These are phyloP conservation scores for Pulveroboletus sp. DNA, from an alignment of 768 basidiomycete genomes.

Conservation along the genomic window DNA sequence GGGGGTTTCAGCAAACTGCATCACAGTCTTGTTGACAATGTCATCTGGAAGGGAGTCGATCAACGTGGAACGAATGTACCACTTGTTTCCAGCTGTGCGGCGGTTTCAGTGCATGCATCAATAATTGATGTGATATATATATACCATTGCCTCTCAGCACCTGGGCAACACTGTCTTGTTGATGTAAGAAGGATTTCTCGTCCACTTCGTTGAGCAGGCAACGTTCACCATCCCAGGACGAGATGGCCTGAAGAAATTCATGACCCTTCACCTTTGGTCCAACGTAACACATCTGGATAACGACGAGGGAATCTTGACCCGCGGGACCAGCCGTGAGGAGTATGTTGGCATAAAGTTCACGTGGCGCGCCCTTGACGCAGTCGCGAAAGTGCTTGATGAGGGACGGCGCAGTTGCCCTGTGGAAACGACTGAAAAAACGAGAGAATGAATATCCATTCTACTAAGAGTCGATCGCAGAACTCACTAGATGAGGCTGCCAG, in stretches of 20 bases:
- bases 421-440: conserved; percentile 66
- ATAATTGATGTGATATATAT: conserved; percentile 11
- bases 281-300: conserved; percentile 89
- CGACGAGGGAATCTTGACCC: conserved; percentile 79
- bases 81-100: conserved; percentile 68
- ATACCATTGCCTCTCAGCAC: conserved; percentile 81
- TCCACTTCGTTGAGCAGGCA: conserved; percentile 88
- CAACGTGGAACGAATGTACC: conserved; percentile 88
- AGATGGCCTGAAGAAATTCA: conserved; percentile 79
- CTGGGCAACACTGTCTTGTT: conserved; percentile 91
- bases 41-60: conserved; percentile 86
- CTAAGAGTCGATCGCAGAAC: conserved; percentile 27
- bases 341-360: conserved; percentile 86
- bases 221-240: conserved; percentile 84
- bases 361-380: conserved; percentile 85
- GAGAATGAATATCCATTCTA: conserved; percentile 2
- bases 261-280: conserved; percentile 72
- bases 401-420: conserved; percentile 81
- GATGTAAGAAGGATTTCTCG: conserved; percentile 85
- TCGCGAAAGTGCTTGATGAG: conserved; percentile 91
- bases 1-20: conserved; percentile 78
- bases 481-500: conserved; percentile 90
- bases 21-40: conserved; percentile 77
- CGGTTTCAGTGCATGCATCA: not conserved
- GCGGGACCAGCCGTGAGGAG: conserved; percentile 88